phyloP scores from a whole-genome alignment of 2,329 filamentous ascomycete species.

The Colletotrichum scovillei region DNA sequence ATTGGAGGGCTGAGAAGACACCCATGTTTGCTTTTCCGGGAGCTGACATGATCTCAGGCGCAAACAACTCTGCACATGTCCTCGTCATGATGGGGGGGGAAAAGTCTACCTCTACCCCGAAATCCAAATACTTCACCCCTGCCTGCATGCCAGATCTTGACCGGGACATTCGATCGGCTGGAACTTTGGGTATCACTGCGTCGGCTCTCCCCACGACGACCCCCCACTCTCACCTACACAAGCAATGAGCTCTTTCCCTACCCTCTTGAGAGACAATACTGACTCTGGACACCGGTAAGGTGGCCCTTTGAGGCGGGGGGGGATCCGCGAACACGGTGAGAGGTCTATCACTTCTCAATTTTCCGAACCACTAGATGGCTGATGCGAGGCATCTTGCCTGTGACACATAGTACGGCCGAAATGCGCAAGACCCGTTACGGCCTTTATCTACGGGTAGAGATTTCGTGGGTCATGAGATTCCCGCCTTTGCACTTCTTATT shows the following conservation, averaged over 20 bases:
- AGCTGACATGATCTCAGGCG: constrained; percentile 14
- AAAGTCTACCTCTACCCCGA: background rate
- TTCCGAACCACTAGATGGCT: background rate
- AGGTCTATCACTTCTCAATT: constrained; percentile 16
- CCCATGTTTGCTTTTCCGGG: constrained; percentile 27
- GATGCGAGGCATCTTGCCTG: background rate
- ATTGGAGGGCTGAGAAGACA: background rate
- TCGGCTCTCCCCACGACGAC: background rate
- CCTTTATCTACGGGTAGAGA: constrained; percentile 15
- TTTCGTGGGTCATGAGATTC: background rate
- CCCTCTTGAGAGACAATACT: background rate
- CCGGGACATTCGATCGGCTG: background rate
- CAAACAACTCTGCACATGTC: constrained; percentile 25
- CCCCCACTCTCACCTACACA: background rate
- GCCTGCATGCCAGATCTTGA: background rate
- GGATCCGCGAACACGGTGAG: background rate
- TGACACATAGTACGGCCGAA: constrained; percentile 21
- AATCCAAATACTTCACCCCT: constrained; percentile 9
- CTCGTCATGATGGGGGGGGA: constrained; percentile 13
- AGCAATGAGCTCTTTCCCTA: background rate
- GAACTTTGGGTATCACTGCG: constrained; percentile 4
- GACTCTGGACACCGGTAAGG: background rate
- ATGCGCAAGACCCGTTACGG: constrained; percentile 24
- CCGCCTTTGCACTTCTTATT: background rate
- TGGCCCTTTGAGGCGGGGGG: background rate